A percentile compares a stretch with the other conserved stretches of the same genome.
These are phyloP conservation scores for Saururus chinensis DNA, from an alignment of 164 flowering plant genomes.

Conservation along the genomic window DNA sequence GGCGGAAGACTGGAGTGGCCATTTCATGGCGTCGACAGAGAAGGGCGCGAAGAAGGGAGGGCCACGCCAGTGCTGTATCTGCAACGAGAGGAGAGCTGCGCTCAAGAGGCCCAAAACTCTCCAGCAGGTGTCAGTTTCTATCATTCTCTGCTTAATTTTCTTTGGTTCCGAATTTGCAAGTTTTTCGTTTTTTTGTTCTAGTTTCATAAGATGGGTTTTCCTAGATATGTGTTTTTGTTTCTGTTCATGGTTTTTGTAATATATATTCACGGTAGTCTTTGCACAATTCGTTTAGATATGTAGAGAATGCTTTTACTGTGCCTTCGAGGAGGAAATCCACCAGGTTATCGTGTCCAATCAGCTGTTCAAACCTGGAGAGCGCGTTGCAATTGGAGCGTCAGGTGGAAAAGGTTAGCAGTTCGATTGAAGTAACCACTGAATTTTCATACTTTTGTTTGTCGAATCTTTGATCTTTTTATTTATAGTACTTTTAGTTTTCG, in stretches of 20 bases:
- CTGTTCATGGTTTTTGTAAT: background rate
- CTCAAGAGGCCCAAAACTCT: conserved; percentile 91
- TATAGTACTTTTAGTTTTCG: background rate
- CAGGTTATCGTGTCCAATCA: conserved; percentile 68
- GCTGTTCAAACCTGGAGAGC: conserved; percentile 82
- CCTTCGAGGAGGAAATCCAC: conserved; percentile 92
- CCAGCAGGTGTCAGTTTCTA: conserved; percentile 37
- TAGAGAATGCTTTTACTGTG: conserved; percentile 86
- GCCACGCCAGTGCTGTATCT: conserved; percentile 28
- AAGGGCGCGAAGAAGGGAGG: background rate
- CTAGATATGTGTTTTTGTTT: background rate
- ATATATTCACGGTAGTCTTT: background rate
- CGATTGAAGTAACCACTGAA: background rate
- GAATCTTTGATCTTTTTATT: too few species aligned
- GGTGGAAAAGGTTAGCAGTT: conserved; percentile 80
- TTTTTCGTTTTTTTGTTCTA: too few species aligned
- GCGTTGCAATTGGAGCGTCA: conserved; percentile 90
- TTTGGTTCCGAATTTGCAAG: background rate
- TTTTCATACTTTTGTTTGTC: background rate
- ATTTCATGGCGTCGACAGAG: conserved; percentile 1
- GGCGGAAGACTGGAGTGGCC: background rate
- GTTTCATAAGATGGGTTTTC: background rate
- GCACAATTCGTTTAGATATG: conserved; percentile 35
- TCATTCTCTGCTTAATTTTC: background rate
- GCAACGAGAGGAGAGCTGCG: conserved; percentile 47